Conservation (phyloP, 2,329 filamentous ascomycete genomes). For the Ophiostoma perfectum region DNA sequence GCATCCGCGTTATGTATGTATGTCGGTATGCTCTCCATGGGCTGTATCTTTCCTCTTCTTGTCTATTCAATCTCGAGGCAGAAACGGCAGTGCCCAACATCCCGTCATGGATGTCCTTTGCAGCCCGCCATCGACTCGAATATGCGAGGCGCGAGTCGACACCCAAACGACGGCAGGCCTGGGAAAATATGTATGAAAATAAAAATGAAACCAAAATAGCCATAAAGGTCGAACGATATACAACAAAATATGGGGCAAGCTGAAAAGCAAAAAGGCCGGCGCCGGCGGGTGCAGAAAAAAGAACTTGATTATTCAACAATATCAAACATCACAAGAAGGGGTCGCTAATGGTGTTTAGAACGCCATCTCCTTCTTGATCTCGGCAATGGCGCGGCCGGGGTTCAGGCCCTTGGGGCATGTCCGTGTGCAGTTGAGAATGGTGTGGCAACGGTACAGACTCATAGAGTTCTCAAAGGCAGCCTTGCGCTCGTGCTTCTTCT, state of each 20-base stretch:
- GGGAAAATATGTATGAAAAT: not conserved
- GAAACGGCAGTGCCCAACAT: not conserved
- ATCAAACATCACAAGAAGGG: not conserved
- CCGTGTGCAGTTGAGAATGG: slow-evolving; percentile 96
- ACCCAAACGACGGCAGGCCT: not conserved
- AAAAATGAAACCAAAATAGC: not conserved
- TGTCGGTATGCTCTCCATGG: too few relatives aligned
- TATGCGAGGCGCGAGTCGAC: not conserved
- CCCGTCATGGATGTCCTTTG: not conserved
- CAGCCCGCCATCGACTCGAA: not conserved
- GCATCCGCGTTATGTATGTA: not conserved
- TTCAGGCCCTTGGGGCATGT: slow-evolving; percentile 98
- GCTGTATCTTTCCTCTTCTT: not conserved
- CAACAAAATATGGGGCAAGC: slow-evolving; percentile 11
- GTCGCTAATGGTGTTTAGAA: slow-evolving; percentile 35
- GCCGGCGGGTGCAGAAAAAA: not conserved
- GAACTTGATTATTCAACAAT: not conserved
- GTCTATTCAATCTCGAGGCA: not conserved
- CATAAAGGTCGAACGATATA: not conserved
- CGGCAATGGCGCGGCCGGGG: slow-evolving; percentile 87
- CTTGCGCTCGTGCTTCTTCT: slow-evolving; percentile 82
- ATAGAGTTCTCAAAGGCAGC: slow-evolving; percentile 94
- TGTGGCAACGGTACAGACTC: slow-evolving; percentile 98
- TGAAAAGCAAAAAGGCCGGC: not conserved
- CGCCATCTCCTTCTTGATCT: slow-evolving; percentile 98